Percentiles rank a stretch among this genome's conserved stretches.
phyloP scores from a whole-genome alignment of 177 flowering plant species.

The Telopea speciosissima region DNA sequence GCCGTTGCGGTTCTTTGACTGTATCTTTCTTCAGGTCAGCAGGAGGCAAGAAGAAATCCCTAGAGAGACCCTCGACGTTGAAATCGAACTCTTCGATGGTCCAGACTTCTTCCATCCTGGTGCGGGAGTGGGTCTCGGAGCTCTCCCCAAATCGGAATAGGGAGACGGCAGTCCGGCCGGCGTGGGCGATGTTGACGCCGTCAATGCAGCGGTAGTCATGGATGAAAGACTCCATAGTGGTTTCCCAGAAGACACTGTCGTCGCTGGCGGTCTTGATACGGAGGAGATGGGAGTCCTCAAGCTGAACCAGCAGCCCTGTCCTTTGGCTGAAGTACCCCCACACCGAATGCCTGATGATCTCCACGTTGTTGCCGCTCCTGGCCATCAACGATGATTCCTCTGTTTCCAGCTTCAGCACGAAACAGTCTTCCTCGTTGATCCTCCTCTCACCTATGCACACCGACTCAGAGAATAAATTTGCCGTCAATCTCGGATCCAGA shows the following conservation, averaged over 20 bases:
- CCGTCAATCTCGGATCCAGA: slow-evolving; percentile 24
- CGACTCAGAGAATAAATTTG: slow-evolving; percentile 21
- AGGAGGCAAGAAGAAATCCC: slow-evolving; percentile 40
- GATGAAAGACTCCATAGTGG: slow-evolving; percentile 31
- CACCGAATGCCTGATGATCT: slow-evolving; percentile 32
- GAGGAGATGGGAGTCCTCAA: slow-evolving; percentile 38
- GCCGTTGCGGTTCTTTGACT: too few species aligned
- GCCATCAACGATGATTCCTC: slow-evolving; percentile 26
- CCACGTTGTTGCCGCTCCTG: slow-evolving; percentile 29
- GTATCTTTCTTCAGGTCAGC: slow-evolving; percentile 20
- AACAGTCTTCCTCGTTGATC: slow-evolving; percentile 29
- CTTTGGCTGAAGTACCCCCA: slow-evolving; percentile 38
- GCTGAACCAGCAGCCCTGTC: slow-evolving; percentile 35
- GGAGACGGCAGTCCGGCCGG: slow-evolving; percentile 21
- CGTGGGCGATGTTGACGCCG: slow-evolving; percentile 28
- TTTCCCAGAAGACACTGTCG: slow-evolving; percentile 37
- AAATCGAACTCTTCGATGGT: slow-evolving; percentile 39
- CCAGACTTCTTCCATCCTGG: slow-evolving; percentile 42
- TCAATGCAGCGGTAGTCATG: slow-evolving; percentile 33
- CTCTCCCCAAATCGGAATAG: slow-evolving; percentile 26
- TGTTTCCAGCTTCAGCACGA: slow-evolving; percentile 30
- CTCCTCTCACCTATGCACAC: slow-evolving; percentile 34
- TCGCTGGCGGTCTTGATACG: slow-evolving; percentile 32
- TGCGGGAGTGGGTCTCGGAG: slow-evolving; percentile 31
- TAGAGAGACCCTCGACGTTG: slow-evolving; percentile 30